Evolutionary conservation across 2,329 filamentous ascomycete genomes (phyloP), one percentile per base, ranked within the genome.

Genomic region (Ascochyta rabiei): DNA sequence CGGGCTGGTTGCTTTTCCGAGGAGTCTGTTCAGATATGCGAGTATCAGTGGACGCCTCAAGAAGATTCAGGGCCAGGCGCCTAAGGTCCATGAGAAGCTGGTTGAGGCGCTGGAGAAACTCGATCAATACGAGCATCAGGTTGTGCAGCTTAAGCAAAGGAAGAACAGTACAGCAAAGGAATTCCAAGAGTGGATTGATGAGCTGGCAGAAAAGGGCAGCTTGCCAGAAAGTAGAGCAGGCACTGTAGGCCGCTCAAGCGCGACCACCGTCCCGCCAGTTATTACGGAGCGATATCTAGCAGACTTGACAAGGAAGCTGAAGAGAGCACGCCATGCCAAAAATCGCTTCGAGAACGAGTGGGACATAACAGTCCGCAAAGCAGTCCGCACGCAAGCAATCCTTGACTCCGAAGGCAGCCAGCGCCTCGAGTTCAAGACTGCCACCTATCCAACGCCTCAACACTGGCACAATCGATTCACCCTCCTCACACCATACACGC

Each of bases 151-250:
- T 35, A 86, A 88, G 61, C 86, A 88, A 61, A 85, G 92, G 63
- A 97, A 96, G 79, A 88, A 85, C 2, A 91, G 89, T 15, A 90
- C 86, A 21, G 87, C 90, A 5, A 79, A 81, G 49, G 84, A 89
- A 37, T 95, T 93, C 68, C 86, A 88, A 63, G 93, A 96, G 64
- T 99, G 95, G 95, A 96, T 99, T 61, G 93, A 98, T 63, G 95
- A 99, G 70, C 79, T 99, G 28, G 87, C 86, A 2, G 93, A 98
- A 60, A 85, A 88, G 60, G 86, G 87, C 39, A 87, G 84, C 64
- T 75, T 91, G 6, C 84, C 87, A 2, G 90, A 93, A 62, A 78
- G 72, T 48, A 79, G 82, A 40, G 37, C 42, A 8, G 52, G 52
- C 8, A 69, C 76, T 6, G 59, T 63, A 1, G 59, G 61, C 23